Evolutionary conservation across 164 flowering plant genomes (phyloP).

Genomic region (Stephania japonica): DNA sequence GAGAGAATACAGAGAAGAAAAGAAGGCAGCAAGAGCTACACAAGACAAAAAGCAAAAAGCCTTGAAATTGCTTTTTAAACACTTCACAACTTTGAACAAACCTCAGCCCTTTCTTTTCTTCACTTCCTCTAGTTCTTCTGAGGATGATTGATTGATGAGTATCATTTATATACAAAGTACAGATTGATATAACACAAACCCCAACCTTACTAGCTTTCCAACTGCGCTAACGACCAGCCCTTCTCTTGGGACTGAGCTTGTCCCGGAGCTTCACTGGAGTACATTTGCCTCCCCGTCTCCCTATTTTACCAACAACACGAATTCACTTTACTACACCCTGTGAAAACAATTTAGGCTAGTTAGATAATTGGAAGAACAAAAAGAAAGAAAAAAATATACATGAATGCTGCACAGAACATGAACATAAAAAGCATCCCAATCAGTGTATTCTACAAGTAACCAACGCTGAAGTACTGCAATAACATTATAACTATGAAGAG

Average conservation of each 20-base stretch:
- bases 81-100: not conserved
- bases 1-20: not conserved
- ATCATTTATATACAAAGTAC: constrained; percentile 4
- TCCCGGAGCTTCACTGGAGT: constrained; percentile 1
- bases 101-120: not conserved
- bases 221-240: not conserved
- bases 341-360: not conserved
- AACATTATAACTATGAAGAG: not conserved
- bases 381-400: not conserved
- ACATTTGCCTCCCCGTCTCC: not conserved
- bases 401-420: too few species aligned
- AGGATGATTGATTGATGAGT: not conserved
- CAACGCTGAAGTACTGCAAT: not conserved
- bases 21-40: not conserved
- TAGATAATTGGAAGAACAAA: not conserved
- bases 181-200: not conserved
- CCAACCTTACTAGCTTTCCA: not conserved
- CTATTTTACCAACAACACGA: not conserved
- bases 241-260: constrained; percentile 3
- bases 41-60: not conserved
- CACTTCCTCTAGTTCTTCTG: not conserved
- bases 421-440: not conserved
- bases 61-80: not conserved
- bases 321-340: not conserved
- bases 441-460: too few species aligned